phyloP scores from a whole-genome alignment of 345 rosid species.

The Iberis pinnata region DNA sequence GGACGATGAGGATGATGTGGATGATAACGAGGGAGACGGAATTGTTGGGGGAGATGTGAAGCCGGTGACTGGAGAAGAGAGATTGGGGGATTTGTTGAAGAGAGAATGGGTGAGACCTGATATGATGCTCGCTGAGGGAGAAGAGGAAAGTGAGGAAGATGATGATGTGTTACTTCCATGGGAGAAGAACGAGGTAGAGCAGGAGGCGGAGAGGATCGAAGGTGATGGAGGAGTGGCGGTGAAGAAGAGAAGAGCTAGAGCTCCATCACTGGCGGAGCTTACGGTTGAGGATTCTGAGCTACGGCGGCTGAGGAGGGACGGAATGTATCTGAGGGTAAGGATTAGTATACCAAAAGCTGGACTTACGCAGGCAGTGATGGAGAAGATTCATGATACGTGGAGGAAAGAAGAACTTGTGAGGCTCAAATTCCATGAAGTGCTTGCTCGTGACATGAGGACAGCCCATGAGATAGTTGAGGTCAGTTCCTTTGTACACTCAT shows the following conservation, averaged over 20 bases:
- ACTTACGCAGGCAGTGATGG: slow-evolving; percentile 65
- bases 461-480: slow-evolving; percentile 96
- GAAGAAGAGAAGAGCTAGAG: slow-evolving; percentile 47
- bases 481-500: slow-evolving; percentile 11
- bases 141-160: slow-evolving; percentile 35
- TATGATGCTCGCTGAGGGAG: slow-evolving; percentile 42
- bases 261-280: slow-evolving; percentile 86
- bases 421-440: slow-evolving; percentile 90
- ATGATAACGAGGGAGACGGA: slow-evolving; percentile 28
- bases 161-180: slow-evolving; percentile 51
- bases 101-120: slow-evolving; percentile 93
- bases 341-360: slow-evolving; percentile 87
- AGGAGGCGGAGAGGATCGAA: slow-evolving; percentile 21
- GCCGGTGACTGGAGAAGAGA: slow-evolving; percentile 70
- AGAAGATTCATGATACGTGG: slow-evolving; percentile 90
- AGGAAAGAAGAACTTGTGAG: slow-evolving; percentile 87
- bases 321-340: slow-evolving; percentile 78
- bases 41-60: slow-evolving; percentile 14
- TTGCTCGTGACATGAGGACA: slow-evolving; percentile 88
- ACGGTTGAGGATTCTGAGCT: slow-evolving; percentile 85
- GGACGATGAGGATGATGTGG: slow-evolving; percentile 55
- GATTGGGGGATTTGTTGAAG: slow-evolving; percentile 62
- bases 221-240: slow-evolving; percentile 30
- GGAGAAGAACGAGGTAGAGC: slow-evolving; percentile 48
- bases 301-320: slow-evolving; percentile 65